phyloP scores from a whole-genome alignment of 768 basidiomycete species.

The Lactifluus pinguis region DNA sequence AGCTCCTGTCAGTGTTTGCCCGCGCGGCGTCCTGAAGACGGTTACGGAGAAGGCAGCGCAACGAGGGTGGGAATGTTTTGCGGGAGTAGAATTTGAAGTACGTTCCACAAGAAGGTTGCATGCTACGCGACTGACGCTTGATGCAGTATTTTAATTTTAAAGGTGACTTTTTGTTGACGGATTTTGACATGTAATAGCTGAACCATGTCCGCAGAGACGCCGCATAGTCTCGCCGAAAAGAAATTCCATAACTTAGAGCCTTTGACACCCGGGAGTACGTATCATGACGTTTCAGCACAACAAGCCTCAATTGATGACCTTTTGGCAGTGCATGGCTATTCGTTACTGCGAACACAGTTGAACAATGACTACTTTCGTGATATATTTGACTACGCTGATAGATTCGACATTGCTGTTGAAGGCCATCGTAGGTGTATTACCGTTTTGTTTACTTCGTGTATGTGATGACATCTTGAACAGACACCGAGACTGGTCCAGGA shows the following conservation, averaged over 20 bases:
- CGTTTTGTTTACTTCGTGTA: background rate
- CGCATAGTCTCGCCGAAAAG: constrained; percentile 67
- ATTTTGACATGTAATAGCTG: background rate
- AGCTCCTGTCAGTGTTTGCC: constrained; percentile 71
- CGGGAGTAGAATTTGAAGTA: constrained; percentile 94
- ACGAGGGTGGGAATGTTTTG: constrained; percentile 52
- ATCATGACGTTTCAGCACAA: background rate
- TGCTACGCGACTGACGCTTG: background rate
- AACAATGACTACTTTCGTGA: constrained; percentile 87
- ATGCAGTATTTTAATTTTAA: constrained; percentile 82
- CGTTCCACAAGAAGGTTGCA: background rate
- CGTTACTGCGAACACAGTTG: constrained; percentile 80
- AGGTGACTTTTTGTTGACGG: constrained; percentile 35
- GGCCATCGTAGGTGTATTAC: constrained; percentile 53
- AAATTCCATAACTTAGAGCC: constrained; percentile 64
- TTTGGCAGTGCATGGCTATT: constrained; percentile 88
- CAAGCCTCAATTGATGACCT: background rate
- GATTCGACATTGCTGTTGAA: constrained; percentile 77
- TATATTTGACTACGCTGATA: constrained; percentile 64
- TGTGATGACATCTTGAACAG: constrained; percentile 30
- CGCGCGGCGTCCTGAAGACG: constrained; percentile 67
- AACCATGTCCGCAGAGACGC: constrained; percentile 51
- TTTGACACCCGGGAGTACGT: constrained; percentile 87
- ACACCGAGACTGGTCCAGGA: constrained; percentile 90
- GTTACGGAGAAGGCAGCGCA: constrained; percentile 42